Base-by-base conservation (phyloP, 2,329 filamentous ascomycete genomes). In the Exophiala lecanii-corni region DNA sequence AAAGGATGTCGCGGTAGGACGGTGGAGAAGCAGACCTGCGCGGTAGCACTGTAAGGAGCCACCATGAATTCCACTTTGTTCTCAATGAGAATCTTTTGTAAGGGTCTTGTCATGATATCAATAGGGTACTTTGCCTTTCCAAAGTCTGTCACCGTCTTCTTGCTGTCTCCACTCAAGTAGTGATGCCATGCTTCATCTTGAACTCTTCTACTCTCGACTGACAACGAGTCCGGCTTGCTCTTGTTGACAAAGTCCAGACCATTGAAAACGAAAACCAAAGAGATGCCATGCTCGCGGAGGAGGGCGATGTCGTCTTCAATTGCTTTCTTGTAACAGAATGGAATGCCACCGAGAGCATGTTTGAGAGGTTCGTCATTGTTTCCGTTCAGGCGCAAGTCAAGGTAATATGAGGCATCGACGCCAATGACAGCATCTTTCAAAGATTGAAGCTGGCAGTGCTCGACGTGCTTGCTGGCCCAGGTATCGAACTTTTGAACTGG, bases 211-310 rank as follows among this genome's bases (percentile, higher is more conserved):
- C 78, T 77, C 53, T 80, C 75, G 41, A 84, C 73, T 25, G 49
- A 49, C 17, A 81, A 73, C 21, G 62, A 62, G 48, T 75, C 72
- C 9, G 70, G 67, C 35, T 86, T 80, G 57, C 89, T 82, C 58
- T 86, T 84, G 44, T 84, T 85, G 28, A 81, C 81, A 48, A 89
- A 76, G 28, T 88, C 80, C 57, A 95, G 78, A 25, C 92, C 92
- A 62, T 91, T 86, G 66, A 98, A 98, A 39, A 98, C 75, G 63
- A 98, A 97, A 51, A 94, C 71, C 2, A 86, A 86, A n/a, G 73
- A 79, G 39, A 94, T 82, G 15, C 78, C 77, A 57, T 82, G 70
- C 34, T 76, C 74, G 48, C 79, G 78, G 73, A 92, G 87, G 45
- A 73, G 71, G 47, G 84, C 76, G 20, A 98, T 71, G 56, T 94